These are phyloP conservation scores for Cercophora samala DNA, from an alignment of 495 filamentous ascomycete genomes.

Conservation along the genomic window DNA sequence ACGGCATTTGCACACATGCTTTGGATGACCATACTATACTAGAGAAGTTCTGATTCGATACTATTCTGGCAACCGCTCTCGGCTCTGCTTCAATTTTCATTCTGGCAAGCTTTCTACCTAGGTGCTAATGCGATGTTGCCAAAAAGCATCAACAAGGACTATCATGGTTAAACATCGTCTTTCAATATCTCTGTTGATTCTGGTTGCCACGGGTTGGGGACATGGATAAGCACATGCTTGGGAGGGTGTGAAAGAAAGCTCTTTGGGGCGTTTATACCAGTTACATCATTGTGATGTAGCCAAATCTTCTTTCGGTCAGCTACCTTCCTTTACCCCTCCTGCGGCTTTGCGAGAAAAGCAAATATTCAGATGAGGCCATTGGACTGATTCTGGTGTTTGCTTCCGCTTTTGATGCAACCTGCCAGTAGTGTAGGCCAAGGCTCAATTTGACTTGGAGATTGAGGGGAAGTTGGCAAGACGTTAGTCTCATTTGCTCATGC, in stretches of 20 bases:
- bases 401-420: neutral
- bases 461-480: neutral
- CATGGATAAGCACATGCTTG: neutral
- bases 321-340: neutral
- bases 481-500: neutral
- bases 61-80: too few relatives aligned
- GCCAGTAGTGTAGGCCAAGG: too few relatives aligned
- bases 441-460: neutral
- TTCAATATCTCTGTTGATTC: neutral
- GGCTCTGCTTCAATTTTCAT: too few relatives aligned
- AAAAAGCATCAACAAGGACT: too few relatives aligned
- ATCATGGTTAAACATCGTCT: too few relatives aligned
- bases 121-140: too few relatives aligned
- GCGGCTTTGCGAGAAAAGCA: neutral
- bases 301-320: neutral
- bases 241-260: neutral
- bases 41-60: too few relatives aligned
- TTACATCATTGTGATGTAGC: neutral
- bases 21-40: too few relatives aligned
- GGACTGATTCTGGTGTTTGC: neutral
- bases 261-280: neutral
- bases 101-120: too few relatives aligned
- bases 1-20: too few relatives aligned
- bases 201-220: neutral
- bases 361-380: neutral